Percentiles rank a stretch among this genome's conserved stretches.
phyloP scores from a whole-genome alignment of 2,329 filamentous ascomycete species.

The Aspergillus novofumigatus region DNA sequence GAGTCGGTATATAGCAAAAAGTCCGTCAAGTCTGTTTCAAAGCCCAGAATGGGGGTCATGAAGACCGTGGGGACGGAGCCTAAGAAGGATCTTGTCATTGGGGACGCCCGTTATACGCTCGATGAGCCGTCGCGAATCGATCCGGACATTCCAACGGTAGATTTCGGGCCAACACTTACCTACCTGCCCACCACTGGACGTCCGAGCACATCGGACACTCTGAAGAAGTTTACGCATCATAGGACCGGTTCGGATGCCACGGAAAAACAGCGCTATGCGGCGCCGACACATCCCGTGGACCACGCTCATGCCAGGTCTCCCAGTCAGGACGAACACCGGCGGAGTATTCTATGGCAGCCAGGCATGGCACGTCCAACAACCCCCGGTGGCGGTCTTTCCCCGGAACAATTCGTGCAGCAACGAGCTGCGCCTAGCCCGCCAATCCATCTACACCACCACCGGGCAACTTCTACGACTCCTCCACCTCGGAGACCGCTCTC shows the following conservation, averaged over 20 bases:
- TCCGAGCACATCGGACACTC: constrained; percentile 53
- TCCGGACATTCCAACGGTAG: constrained; percentile 65
- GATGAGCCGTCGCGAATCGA: constrained; percentile 32
- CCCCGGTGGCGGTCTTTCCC: constrained; percentile 57
- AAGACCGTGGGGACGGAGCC: constrained; percentile 65
- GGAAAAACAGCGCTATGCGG: constrained; percentile 23
- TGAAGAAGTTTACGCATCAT: constrained; percentile 36
- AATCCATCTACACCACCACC: constrained; percentile 54
- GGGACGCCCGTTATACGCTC: constrained; percentile 43
- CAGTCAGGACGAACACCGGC: constrained; percentile 51
- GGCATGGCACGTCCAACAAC: constrained; percentile 52
- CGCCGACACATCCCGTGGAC: constrained; percentile 23
- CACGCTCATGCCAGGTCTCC: constrained; percentile 37
- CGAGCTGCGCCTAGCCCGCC: constrained; percentile 59
- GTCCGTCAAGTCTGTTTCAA: constrained; percentile 42
- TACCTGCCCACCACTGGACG: constrained; percentile 55
- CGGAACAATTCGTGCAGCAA: constrained; percentile 81
- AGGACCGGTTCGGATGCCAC: constrained; percentile 30
- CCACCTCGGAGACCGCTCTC: constrained; percentile 30
- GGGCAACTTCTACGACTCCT: constrained; percentile 54
- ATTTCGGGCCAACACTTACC: constrained; percentile 82
- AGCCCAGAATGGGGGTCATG: constrained; percentile 72
- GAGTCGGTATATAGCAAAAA: constrained; percentile 47
- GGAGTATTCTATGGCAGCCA: constrained; percentile 76
- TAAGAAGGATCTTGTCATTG: constrained; percentile 42